phyloP scores from a whole-genome alignment of 345 rosid genomes.

The Noccaea caerulescens region DNA sequence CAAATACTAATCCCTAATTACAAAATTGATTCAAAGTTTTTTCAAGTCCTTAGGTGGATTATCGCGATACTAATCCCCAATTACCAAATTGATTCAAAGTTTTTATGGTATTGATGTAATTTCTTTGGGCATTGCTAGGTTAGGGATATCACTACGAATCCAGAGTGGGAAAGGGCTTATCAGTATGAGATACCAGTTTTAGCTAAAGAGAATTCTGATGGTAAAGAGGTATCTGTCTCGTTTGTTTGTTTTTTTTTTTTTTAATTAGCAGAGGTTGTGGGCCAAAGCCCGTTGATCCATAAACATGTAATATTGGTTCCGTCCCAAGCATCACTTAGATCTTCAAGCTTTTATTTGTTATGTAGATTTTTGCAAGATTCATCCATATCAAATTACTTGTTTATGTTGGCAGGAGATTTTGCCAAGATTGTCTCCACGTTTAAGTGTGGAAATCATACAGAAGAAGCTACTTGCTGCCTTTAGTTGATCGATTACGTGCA shows the following conservation, averaged over 20 bases:
- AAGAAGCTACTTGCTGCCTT: constrained; percentile 78
- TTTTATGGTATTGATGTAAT: background rate
- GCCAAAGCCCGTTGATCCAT: too few species aligned
- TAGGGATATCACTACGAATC: constrained; percentile 76
- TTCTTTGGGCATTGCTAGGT: constrained; percentile 47
- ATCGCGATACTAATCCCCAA: background rate
- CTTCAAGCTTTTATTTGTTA: background rate
- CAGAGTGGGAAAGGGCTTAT: constrained; percentile 80
- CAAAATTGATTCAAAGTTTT: background rate
- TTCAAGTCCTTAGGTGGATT: background rate
- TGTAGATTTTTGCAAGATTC: constrained; percentile 7
- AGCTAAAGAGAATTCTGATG: constrained; percentile 69
- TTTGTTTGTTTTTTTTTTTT: too few species aligned
- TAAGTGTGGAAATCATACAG: constrained; percentile 68
- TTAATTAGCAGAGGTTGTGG: too few species aligned
- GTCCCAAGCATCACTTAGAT: too few species aligned
- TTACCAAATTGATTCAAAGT: background rate
- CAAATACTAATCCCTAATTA: background rate
- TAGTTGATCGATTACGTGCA: constrained; percentile 44
- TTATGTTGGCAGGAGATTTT: constrained; percentile 44
- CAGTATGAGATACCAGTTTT: constrained; percentile 83
- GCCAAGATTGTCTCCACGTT: constrained; percentile 73
- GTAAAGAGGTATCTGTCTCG: constrained; percentile 53
- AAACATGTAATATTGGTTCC: background rate
- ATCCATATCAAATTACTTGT: constrained; percentile 5